Evolutionary conservation across 2,329 filamentous ascomycete species (phyloP), one percentile per base, ranked within the genome.

Genomic region (Lachnellula subtilissima): DNA sequence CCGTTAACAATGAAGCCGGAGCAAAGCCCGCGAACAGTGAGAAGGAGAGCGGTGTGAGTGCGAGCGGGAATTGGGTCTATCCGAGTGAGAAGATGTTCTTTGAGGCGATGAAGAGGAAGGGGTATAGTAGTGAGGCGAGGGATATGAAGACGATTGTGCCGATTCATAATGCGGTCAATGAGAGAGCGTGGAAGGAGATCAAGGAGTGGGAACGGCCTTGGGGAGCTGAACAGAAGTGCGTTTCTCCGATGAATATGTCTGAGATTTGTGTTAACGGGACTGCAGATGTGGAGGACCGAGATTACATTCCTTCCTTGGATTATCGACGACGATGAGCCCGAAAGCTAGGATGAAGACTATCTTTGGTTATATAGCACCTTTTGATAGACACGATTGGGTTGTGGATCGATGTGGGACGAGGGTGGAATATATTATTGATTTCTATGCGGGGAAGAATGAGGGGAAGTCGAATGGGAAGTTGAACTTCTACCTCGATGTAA

Each of bases 121-220:
- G 87, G 45, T 87, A 91, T 75, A 83, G 85, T 58, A 86, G 82
- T 32, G 76, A 79, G 14, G 83, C 82, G 0, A 76, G 80, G 5
- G 91, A 96, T 73, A 97, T 97, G 87, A 86, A 83, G 67, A 89
- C 89, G 36, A 92, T 97, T 36, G 92, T 97, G 53, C 94, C 91
- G 2, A 97, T 97, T 67, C 94, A 99, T 75, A 99, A 99, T 71
- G 94, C 94, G 46, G 94, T 99, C 60, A 99, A 99, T 74, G 94
- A 99, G 80, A 81, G 90, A 43, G 94, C 94, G 0, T 99, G 94
- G 94, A 79, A 83, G 60, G 89, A 97, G 75, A 97, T 99, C 63
- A 84, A 89, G 65, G 77, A 82, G 46, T 99, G 94, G 94, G 94
- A 99, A 74, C 79, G 76, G 45, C 87, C 86, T 0, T 89, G 82